Evolutionary conservation across 306 rosid species (phyloP).

Genomic region (Prunus mume): DNA sequence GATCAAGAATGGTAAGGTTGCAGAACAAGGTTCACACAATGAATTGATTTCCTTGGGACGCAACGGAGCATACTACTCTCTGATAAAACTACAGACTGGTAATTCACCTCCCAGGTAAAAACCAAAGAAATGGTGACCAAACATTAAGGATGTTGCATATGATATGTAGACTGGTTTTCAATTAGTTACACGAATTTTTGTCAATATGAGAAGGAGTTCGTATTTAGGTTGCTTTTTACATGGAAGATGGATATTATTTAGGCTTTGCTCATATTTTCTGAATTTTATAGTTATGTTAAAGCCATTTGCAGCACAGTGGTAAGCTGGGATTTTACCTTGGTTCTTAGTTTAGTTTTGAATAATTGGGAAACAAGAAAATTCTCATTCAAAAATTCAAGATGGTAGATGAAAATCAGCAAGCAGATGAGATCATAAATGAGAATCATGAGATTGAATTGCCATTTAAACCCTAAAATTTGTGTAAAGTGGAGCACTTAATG

Average conservation of each 20-base stretch:
- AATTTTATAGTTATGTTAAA: neutral
- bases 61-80: conserved; percentile 54
- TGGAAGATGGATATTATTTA: neutral
- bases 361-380: too few species aligned
- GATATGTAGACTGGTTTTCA: neutral
- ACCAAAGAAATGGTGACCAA: neutral
- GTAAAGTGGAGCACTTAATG: too few species aligned
- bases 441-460: too few species aligned
- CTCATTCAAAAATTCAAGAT: neutral
- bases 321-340: too few species aligned
- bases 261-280: neutral
- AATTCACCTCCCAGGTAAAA: conserved; percentile 37
- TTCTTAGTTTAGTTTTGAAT: too few species aligned
- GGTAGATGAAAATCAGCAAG: too few species aligned
- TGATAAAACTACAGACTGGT: conserved; percentile 53
- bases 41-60: conserved; percentile 58
- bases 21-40: conserved; percentile 76
- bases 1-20: conserved; percentile 70
- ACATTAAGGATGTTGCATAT: neutral
- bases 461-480: too few species aligned
- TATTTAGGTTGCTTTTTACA: neutral
- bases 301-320: neutral
- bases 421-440: too few species aligned
- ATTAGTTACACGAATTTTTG: conserved; percentile 1
- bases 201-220: neutral